Evolutionary conservation across 2,329 filamentous ascomycete genomes (phyloP).

Genomic region (Fusarium denticulatum): DNA sequence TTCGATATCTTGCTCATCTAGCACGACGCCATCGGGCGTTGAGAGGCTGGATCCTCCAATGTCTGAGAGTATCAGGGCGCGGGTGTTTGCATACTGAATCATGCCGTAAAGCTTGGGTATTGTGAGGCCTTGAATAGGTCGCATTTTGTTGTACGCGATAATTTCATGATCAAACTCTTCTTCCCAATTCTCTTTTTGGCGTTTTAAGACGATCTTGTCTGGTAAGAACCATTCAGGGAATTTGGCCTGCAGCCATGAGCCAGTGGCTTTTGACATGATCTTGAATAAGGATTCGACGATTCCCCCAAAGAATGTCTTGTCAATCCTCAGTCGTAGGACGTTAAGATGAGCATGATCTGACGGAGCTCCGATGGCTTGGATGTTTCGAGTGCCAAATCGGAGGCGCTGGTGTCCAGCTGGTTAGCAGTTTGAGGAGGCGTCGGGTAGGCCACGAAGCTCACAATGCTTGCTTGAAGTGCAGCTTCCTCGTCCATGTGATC

Average conservation of each 20-base stretch:
- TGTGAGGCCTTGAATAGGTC: constrained; percentile 36
- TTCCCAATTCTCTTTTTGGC: constrained; percentile 28
- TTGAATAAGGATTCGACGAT: neutral
- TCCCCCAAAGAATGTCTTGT: neutral
- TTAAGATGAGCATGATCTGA: neutral
- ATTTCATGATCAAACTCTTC: constrained; percentile 43
- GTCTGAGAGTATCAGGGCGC: constrained; percentile 41
- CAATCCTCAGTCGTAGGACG: neutral
- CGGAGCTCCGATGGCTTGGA: neutral
- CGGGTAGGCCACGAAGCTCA: too few relatives aligned
- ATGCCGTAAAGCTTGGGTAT: constrained; percentile 38
- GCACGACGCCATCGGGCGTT: constrained; percentile 30
- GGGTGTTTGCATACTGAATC: constrained; percentile 26
- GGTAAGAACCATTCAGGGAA: neutral
- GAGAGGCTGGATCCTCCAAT: constrained; percentile 33
- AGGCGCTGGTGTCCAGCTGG: neutral
- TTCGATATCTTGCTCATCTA: constrained; percentile 16
- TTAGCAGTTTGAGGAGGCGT: neutral
- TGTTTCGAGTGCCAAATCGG: neutral
- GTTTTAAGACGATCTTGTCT: neutral
- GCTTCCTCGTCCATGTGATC: neutral
- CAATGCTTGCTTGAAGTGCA: neutral
- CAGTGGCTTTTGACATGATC: neutral
- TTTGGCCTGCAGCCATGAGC: neutral
- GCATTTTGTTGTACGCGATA: constrained; percentile 31